Evolutionary conservation across 1,284 basidiomycete genomes (phyloP), one percentile per base, ranked within the genome.

Genomic region (Microbotryum silenes-acaulis): DNA sequence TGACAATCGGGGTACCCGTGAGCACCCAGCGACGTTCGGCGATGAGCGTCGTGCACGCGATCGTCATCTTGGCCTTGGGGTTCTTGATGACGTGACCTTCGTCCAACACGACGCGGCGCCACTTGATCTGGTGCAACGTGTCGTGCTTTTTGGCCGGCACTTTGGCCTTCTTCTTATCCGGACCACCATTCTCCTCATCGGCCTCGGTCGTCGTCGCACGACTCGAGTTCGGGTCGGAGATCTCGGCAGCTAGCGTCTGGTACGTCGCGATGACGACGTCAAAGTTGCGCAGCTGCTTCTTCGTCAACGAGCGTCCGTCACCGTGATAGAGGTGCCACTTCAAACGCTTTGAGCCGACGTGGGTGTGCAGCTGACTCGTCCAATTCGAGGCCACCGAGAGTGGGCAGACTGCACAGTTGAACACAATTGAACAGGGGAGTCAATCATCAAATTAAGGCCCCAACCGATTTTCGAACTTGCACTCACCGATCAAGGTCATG

Each of bases 221-320:
- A 21, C 33, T 21, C 21, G 59, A 45, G 29, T 8, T 46, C 2
- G 54, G 68, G 53, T 56, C 58, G 27, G 69, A 53, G 16, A 59
- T 54, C 12, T 62, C 61, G n/a, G 61, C 55, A 3, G 60, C 68
- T n/a, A 65, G 57, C 3, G 60, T 60, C 57, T 67, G 67, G 46
- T 93, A 94, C 0, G 91, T 94, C 0, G 90, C 91, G 60, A 94
- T 83, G n/a, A 94, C 85, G 9, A 92, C 78, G 70, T 94, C 91
- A 71, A 83, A 85, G 62, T 81, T 78, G 61, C 79, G 77, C 18
- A 94, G 75, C 37, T 87, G 80, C 45, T 81, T 76, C 0, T 85
- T 76, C 14, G 78, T 80, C 69, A 88, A 77, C 12, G 80, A 79
- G n/a, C 79, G 81, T 7, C 80, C 71, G 1, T 76, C 76, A 75